Conservation (phyloP, 345 rosid species). For the Acer saccharum region DNA sequence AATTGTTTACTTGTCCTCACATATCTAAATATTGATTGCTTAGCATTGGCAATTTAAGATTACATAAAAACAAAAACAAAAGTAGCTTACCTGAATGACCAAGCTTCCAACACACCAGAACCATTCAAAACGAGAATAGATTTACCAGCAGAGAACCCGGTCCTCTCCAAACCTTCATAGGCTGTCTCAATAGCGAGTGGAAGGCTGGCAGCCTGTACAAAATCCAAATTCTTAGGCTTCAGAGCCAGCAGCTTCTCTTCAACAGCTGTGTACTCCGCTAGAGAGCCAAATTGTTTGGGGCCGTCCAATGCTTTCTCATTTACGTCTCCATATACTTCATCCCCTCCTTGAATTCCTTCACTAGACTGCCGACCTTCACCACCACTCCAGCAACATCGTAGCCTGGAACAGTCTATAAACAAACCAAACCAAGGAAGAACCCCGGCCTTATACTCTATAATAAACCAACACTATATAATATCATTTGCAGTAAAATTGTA, state of each 20-base stretch:
- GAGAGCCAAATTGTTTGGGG: conserved; percentile 85
- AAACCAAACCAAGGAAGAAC: conserved; percentile 7
- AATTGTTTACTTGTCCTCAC: neutral
- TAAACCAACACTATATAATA: neutral
- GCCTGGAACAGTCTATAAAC: conserved; percentile 84
- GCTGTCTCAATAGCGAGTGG: conserved; percentile 91
- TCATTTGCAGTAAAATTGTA: neutral
- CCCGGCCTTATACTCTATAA: neutral
- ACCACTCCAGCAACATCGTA: conserved; percentile 93
- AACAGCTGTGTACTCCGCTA: conserved; percentile 82
- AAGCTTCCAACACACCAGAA: conserved; percentile 96
- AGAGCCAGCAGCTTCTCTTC: conserved; percentile 86
- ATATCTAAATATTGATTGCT: neutral
- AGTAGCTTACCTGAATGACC: conserved; percentile 73
- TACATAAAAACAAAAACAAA: neutral
- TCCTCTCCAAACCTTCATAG: conserved; percentile 77
- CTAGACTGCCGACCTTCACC: conserved; percentile 72
- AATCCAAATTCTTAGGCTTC: conserved; percentile 80
- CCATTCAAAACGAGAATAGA: conserved; percentile 87
- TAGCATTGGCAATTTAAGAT: neutral
- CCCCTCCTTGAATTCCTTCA: conserved; percentile 74
- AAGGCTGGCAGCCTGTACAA: conserved; percentile 83
- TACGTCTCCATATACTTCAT: conserved; percentile 88
- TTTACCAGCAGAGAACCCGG: conserved; percentile 78
- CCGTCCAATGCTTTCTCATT: conserved; percentile 93